Evolutionary conservation across 2,329 filamentous ascomycete genomes (phyloP), one percentile per base, ranked within the genome.

Genomic region (Aspergillus niger): DNA sequence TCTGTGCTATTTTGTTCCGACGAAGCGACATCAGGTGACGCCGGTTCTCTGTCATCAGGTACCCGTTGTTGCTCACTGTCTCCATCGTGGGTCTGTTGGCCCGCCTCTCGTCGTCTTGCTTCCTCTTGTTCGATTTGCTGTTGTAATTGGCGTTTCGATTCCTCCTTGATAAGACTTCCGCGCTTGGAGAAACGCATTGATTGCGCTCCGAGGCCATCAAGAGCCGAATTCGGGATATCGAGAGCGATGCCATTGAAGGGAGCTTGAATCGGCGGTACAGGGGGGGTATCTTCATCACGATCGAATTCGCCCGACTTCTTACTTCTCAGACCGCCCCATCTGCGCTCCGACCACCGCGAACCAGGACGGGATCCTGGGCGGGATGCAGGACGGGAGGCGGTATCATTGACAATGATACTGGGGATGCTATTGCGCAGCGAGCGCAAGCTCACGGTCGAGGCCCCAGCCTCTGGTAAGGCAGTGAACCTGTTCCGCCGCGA

Each of bases 131-230:
- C 59, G 41, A 69, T 58, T 28, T 69, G 57, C 17, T 64, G 63
- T 58, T 78, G 79, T 58, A 81, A 56, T 32, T 61, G 63, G 17
- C 66, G 65, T 17, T 58, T 63, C 50, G 68, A 80, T 67, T 80
- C 82, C 71, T 81, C 83, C 32, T 80, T 82, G 63, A 88, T 72
- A 72, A 88, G 79, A 73, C 85, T 88, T 55, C 86, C 86, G 58
- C 85, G 77, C 58, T 83, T 85, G 11, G 85, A 86, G 66, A 88
- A 88, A 49, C 82, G 80, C 63, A 89, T 74, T 43, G 82, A 79
- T 55, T 80, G 78, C 39, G 79, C 73, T 15, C 77, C 78, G 57
- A 88, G 72, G 41, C 83, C 83, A 59, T 83, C 83, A 50, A 86
- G 79, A 57, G 76, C 79, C 38, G 79, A 79, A 2, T 79, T 82